These are phyloP conservation scores for Fomitopsis palustris DNA, from an alignment of 1,284 basidiomycete species.

Conservation along the genomic window DNA sequence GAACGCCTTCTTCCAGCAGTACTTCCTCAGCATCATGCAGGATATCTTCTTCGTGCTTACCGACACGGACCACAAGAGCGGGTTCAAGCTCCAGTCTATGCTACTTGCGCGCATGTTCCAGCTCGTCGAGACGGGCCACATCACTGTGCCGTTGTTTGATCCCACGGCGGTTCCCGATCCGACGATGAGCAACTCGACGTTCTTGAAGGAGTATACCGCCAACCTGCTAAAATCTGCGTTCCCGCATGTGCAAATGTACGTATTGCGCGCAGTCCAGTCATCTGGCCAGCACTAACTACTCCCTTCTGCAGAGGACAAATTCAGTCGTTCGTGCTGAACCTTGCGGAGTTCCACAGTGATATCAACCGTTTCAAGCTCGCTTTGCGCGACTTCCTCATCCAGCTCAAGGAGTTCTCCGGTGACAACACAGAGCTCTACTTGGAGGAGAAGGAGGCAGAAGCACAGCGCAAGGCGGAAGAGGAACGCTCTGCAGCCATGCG, in stretches of 20 bases:
- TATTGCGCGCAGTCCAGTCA: conserved; percentile 15
- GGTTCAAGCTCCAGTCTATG: conserved; percentile 88
- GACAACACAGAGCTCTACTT: conserved; percentile 86
- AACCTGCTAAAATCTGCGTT: conserved; percentile 87
- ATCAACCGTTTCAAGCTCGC: conserved; percentile 92
- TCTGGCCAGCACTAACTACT: neutral
- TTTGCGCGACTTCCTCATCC: conserved; percentile 90
- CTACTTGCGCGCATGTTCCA: conserved; percentile 94
- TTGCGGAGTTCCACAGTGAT: conserved; percentile 87
- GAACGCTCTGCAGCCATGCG: conserved; percentile 89
- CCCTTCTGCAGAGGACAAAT: conserved; percentile 57
- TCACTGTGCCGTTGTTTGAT: conserved; percentile 87
- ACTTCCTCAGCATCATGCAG: conserved; percentile 90
- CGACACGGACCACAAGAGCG: conserved; percentile 98
- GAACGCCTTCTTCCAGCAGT: conserved; percentile 85
- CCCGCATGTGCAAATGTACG: conserved; percentile 84
- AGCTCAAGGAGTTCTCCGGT: conserved; percentile 90
- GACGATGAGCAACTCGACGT: conserved; percentile 77
- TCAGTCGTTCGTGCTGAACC: conserved; percentile 73
- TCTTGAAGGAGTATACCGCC: conserved; percentile 86
- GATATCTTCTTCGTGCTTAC: conserved; percentile 98
- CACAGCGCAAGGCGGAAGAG: conserved; percentile 61
- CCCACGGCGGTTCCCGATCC: conserved; percentile 72
- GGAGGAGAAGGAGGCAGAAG: conserved; percentile 94
- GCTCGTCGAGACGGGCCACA: conserved; percentile 81